A percentile compares a stretch with the other conserved stretches of the same genome.
Conservation (phyloP, 1,284 basidiomycete genomes). For the Cystobasidium pallidum region DNA sequence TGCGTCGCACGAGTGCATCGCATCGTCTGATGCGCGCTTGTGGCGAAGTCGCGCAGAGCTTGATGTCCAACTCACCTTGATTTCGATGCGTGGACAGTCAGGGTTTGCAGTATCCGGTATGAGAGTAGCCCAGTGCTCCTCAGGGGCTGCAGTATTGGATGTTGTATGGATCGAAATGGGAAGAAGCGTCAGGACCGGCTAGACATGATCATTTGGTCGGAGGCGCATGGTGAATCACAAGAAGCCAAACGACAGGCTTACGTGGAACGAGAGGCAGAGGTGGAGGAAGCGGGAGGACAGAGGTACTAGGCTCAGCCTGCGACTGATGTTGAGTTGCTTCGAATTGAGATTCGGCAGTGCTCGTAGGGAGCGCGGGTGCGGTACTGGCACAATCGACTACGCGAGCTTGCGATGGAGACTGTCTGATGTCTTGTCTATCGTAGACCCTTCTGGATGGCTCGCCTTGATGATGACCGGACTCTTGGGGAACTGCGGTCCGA, state of each 20-base stretch:
- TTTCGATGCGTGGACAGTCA: conserved; percentile 28
- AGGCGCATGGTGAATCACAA: no score
- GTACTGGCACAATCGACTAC: neutral
- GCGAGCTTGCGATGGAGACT: neutral
- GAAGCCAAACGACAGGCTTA: no score
- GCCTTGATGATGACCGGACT: neutral
- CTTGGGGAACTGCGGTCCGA: neutral
- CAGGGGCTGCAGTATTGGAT: conserved; percentile 28
- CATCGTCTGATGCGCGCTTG: conserved; percentile 8
- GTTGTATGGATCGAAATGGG: no score
- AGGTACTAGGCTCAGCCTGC: neutral
- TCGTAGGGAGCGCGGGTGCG: neutral
- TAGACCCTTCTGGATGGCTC: neutral
- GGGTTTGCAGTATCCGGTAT: conserved; percentile 31
- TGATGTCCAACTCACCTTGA: conserved; percentile 21
- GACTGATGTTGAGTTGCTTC: conserved; percentile 11
- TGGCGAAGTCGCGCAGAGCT: conserved; percentile 2
- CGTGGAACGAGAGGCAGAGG: conserved; percentile 1
- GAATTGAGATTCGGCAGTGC: neutral
- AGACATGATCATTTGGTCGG: no score
- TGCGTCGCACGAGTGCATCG: neutral
- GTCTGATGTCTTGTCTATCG: neutral
- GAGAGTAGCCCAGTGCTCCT: conserved; percentile 35
- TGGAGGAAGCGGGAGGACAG: neutral
- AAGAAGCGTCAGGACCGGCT: no score